Base-by-base conservation (phyloP, 2,329 filamentous ascomycete species). In the Canariomyces notabilis region DNA sequence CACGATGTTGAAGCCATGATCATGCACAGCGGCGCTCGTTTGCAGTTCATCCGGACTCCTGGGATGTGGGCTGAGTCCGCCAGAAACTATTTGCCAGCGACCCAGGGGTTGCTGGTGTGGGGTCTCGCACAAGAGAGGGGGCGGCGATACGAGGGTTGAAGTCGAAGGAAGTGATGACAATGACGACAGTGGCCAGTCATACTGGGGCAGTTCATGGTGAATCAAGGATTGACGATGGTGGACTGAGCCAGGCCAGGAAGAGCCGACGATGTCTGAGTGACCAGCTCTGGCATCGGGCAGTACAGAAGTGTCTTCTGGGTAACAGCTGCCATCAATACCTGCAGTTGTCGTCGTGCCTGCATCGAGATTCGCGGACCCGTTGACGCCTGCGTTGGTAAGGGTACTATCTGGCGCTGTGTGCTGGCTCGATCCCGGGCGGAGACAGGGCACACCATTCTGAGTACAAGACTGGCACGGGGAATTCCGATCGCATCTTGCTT, bases 401-500 rank as follows among this genome's bases (percentile, higher is more conserved):
- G 19, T 15, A 42, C 35, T 3, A 4, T 21, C 20, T 15, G 36
- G 14, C 14, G 6, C 11, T 6, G 37, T 23, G 12, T 26, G 16
- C 15, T 22, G 15, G n/a, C 31, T 35, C 16, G 20, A 5, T 4
- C 11, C 43, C 23, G 21, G 15, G 12, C 43, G 43, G 37, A 45
- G 36, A 21, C 43, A 45, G 15, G 18, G 36, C 19, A 35, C 14
- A 14, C 43, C 22, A 34, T 35, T 16, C 2, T 19, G 19, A 15
- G 15, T 8, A 18, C 44, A 46, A 14, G 23, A 16, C 21, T 31
- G 37, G 16, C 44, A 46, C 8, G 44, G 44, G 16, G 37, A 37
- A 15, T 31, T 18, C 20, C 23, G 12, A 18, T 37, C 37, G 15
- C 44, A 46, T 36, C 37, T 46, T 37, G 36, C 31, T 22, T 46